Evolutionary conservation across 139 green algal species (phyloP).

Genomic region (Chlorella sp.): DNA sequence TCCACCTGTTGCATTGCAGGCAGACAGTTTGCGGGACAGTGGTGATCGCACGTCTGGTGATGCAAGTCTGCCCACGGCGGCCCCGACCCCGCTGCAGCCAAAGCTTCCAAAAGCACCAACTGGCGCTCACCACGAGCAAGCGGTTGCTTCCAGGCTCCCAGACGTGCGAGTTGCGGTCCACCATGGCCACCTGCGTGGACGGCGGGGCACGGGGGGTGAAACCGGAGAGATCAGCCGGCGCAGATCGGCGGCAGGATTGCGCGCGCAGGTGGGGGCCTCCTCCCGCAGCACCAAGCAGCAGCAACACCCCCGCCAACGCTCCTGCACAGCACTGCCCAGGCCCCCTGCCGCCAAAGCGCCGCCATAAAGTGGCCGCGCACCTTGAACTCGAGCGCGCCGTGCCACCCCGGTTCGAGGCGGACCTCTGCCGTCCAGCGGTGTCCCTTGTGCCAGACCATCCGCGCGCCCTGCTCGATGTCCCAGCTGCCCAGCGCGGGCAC

Average conservation of each 20-base stretch:
- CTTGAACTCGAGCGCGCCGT: slow-evolving; percentile 17
- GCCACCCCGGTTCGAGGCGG: slow-evolving; percentile 10
- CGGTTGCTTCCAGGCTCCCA: slow-evolving; percentile 12
- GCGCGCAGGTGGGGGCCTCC: too few species aligned
- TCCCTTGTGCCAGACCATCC: background rate
- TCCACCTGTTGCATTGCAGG: too few species aligned
- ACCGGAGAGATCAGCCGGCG: too few species aligned
- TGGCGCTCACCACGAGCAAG: slow-evolving; percentile 12
- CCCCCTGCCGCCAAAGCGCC: background rate
- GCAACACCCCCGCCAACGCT: background rate
- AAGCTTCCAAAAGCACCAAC: too few species aligned
- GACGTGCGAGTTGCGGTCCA: background rate
- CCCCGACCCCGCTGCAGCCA: too few species aligned
- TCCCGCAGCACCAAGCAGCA: too few species aligned
- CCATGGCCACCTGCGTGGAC: background rate
- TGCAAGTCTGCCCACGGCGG: too few species aligned
- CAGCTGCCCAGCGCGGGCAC: slow-evolving; percentile 14
- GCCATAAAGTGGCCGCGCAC: slow-evolving; percentile 1
- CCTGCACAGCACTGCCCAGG: too few species aligned
- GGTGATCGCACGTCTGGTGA: too few species aligned
- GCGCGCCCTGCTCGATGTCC: background rate
- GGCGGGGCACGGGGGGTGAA: background rate
- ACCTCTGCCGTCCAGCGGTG: slow-evolving; percentile 11
- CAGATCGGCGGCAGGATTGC: too few species aligned
- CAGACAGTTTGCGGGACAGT: too few species aligned